These are phyloP conservation scores for Lantana camara DNA, from an alignment of 257 asterid genomes.

Conservation along the genomic window DNA sequence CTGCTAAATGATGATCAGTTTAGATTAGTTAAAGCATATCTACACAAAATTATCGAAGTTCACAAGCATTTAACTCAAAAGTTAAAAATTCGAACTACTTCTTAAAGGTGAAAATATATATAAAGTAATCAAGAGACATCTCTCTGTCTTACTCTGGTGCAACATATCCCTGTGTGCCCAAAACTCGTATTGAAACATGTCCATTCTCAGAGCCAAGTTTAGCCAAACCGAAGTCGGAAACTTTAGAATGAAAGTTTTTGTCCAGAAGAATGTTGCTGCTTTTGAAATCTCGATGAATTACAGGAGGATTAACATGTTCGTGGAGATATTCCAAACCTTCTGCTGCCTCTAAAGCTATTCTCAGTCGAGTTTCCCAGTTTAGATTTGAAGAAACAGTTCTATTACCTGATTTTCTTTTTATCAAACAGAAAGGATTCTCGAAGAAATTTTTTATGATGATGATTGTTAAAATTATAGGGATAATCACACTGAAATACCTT, in stretches of 20 bases:
- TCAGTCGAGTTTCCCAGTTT: conserved; percentile 82
- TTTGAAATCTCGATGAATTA: conserved; percentile 91
- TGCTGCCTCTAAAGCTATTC: conserved; percentile 93
- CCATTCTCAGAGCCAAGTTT: conserved; percentile 86
- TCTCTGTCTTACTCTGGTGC: conserved; percentile 78
- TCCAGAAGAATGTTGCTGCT: conserved; percentile 92
- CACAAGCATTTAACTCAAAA: background rate
- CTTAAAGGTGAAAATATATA: background rate
- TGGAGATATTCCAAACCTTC: conserved; percentile 93
- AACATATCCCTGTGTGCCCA: conserved; percentile 97
- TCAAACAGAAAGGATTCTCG: background rate
- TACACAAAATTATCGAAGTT: conserved; percentile 25
- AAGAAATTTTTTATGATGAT: background rate
- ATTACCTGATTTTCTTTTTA: conserved; percentile 49
- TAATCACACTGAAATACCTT: too few relatives aligned
- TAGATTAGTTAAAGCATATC: conserved; percentile 72
- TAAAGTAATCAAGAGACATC: background rate
- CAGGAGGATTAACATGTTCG: conserved; percentile 76
- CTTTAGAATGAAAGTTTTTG: conserved; percentile 77
- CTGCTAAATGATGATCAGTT: background rate
- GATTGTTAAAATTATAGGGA: background rate
- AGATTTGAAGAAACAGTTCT: conserved; percentile 50
- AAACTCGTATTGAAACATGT: conserved; percentile 86
- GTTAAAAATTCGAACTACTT: background rate
- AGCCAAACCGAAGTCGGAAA: conserved; percentile 91